Conservation (phyloP, 768 basidiomycete genomes). For the Boletus reticuloceps region DNA sequence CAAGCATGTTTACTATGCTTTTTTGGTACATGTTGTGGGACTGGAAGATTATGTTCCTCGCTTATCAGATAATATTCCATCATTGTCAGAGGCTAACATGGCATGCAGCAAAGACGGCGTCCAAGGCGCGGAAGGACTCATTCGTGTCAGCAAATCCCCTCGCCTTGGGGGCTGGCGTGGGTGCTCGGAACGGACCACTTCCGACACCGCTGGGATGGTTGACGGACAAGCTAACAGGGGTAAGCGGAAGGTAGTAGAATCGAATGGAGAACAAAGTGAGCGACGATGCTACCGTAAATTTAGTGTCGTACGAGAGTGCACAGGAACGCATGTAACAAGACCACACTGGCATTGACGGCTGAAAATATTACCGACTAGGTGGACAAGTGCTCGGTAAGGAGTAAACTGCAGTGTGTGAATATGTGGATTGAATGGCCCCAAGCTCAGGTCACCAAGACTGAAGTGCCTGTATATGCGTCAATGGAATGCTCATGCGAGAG, state of each 20-base stretch:
- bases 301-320: slow-evolving; percentile 2
- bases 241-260: slow-evolving; percentile 42
- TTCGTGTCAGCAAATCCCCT: slow-evolving; percentile 81
- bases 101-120: slow-evolving; percentile 60
- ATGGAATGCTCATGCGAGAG: not conserved
- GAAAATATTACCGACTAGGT: not conserved
- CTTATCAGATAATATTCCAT: slow-evolving; percentile 1
- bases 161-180: slow-evolving; percentile 59
- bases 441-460: slow-evolving; percentile 21
- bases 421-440: no score
- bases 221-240: slow-evolving; percentile 69
- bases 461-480: slow-evolving; percentile 22
- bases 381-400: not conserved
- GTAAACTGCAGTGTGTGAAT: not conserved
- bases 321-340: not conserved
- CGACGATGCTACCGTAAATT: not conserved
- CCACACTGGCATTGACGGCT: no score
- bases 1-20: not conserved
- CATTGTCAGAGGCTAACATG: slow-evolving; percentile 10
- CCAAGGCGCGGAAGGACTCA: slow-evolving; percentile 73
- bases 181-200: slow-evolving; percentile 57
- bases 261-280: not conserved
- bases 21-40: not conserved
- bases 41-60: not conserved
- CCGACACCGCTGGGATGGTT: slow-evolving; percentile 80